Base-by-base conservation (phyloP, 495 filamentous ascomycete genomes). In the Symbiotaphrina buchneri region DNA sequence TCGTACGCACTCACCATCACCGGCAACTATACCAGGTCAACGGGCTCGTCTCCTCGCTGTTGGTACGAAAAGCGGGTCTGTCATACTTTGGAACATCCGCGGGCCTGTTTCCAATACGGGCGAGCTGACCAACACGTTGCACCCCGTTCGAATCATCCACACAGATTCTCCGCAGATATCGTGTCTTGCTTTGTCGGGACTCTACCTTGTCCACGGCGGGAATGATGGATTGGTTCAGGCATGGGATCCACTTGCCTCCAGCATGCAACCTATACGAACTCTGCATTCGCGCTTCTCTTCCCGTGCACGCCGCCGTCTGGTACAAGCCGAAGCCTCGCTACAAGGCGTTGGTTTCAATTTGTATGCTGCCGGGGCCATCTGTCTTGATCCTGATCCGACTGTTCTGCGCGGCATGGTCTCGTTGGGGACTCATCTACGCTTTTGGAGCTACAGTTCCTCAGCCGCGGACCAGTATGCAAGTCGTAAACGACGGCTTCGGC, bases 211-310 rank as follows among this genome's bases (percentile, higher is more conserved):
- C 1, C 81, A 92, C 47, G 87, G 87, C 18, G 87, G 87, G 26
- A 91, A 78, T 39, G 87, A 97, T 47, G 85, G 87, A 6, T 65
- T 95, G 5, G 84, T 95, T 5, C 87, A 95, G 45, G 78, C 81
- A 4, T 97, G 90, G 90, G 87, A 97, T 56, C 82, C 79, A 14
- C 53, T 97, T 16, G 81, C 75, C 2, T 95, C 87, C 0, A 75
- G 63, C 4, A 54, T 64, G 6, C 64, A 70, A 16, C 82, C 85
- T 0, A 65, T 95, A 37, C 71, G 83, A 14, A 94, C 83, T 3
- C 61, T 97, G 31, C 87, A 91, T 37, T 84, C 82, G 0, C 72
- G 79, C 6, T 87, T 91, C 42, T 76, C 77, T 1, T 68, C 72
- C 13, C 73, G 84, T 6, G 76, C 83, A 24, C 68, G 78, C 29